Evolutionary conservation across 1,284 basidiomycete species (phyloP), one percentile per base, ranked within the genome.

Genomic region (Heimioporus retisporus): DNA sequence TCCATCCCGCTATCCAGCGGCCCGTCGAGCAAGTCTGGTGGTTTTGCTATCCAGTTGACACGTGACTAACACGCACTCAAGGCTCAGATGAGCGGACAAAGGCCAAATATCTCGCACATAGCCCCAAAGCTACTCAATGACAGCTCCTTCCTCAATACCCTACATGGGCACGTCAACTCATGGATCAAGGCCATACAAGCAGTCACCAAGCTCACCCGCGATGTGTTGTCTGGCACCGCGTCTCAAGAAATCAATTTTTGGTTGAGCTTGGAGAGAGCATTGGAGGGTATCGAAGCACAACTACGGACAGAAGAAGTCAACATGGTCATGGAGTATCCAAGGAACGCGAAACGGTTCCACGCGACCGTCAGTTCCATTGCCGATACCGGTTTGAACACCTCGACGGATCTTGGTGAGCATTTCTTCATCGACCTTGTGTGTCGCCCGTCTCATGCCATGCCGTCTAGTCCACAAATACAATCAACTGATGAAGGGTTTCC

Each of bases 221-320:
- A 99, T 73, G 97, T 99, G n/a, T 88, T 92, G 2, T 95, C 94
- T 3, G 98, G 97, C 2, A 99, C 97, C 0, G 97, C 98, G 3
- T 97, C 96, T 1, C 98, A 99, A 76, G 97, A 99, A 79, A 96
- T 99, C 84, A 99, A 99, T 81, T 99, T 99, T 77, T 99, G 98
- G 97, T 84, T 98, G 44, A 95, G 93, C 77, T 88, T 99, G 81
- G 97, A 99, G 78, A 87, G 94, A 62, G 97, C 97, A 2, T 81
- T 99, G 68, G 97, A 99, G 75, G 92, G 89, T 1, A 98, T 99
- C 75, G 97, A 99, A 77, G 84, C 89, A 2, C 98, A 99, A 77
- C 85, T 99, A 63, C 87, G 93, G 68, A 95, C 95, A 70, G 96
- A 98, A 64, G 95, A 96, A 76, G 95, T 99, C 67, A 90, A 90